Evolutionary conservation across 2,329 filamentous ascomycete species (phyloP).

Genomic region (Hymenoscyphus linearis): DNA sequence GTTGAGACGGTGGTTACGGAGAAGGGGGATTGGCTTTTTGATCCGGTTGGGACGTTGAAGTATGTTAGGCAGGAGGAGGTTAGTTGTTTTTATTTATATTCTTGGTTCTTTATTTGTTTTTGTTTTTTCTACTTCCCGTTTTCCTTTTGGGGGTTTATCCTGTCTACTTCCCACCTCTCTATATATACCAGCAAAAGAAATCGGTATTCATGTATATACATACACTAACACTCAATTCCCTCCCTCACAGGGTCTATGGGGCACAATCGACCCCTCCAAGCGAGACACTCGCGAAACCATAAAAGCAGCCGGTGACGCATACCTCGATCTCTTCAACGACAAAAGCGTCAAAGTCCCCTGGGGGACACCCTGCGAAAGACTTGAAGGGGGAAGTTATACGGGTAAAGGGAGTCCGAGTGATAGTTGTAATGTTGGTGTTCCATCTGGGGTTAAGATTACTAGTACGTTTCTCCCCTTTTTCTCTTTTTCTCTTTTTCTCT

Average conservation of each 20-base stretch:
- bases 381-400: conserved; percentile 18
- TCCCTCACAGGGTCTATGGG: conserved; percentile 7
- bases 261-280: conserved; percentile 6
- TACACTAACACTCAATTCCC: no score
- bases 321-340: conserved; percentile 14
- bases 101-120: background rate
- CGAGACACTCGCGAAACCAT: conserved; percentile 12
- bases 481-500: no score
- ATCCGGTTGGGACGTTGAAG: conserved; percentile 11
- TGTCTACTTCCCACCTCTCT: no score
- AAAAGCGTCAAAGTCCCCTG: conserved; percentile 10
- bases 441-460: conserved; percentile 4
- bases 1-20: conserved; percentile 14
- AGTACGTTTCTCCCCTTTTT: no score
- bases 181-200: no score
- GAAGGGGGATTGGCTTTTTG: conserved; percentile 18
- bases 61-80: conserved; percentile 1
- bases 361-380: conserved; percentile 11
- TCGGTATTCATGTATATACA: no score
- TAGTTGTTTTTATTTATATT: background rate
- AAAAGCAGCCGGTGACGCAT: conserved; percentile 15
- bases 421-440: conserved; percentile 12
- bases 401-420: conserved; percentile 3
- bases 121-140: background rate
- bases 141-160: no score